A percentile compares a stretch with the other conserved stretches of the same genome.
Conservation (phyloP, 108 stramenopile genomes). For the Conticribra weissflogii region DNA sequence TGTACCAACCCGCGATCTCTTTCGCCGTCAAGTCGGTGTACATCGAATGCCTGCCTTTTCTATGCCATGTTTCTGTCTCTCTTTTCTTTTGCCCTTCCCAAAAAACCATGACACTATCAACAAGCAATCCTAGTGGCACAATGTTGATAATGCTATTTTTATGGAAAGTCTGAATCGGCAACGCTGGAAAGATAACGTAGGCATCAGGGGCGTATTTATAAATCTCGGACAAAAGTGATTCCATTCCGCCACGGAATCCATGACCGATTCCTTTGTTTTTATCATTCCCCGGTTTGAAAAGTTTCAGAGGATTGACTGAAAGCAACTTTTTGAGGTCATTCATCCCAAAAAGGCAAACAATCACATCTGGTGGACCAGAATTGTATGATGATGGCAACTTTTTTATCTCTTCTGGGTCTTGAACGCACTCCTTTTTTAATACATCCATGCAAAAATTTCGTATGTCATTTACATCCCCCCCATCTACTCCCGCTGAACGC, state of each 20-base stretch:
- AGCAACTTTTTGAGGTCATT: slow-evolving; percentile 69
- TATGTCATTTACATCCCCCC: slow-evolving; percentile 59
- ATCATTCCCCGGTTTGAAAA: slow-evolving; percentile 4
- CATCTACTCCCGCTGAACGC: slow-evolving; percentile 79
- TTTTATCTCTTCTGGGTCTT: background rate
- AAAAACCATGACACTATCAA: slow-evolving; percentile 63
- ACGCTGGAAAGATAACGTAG: slow-evolving; percentile 56
- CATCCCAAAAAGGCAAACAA: slow-evolving; percentile 67
- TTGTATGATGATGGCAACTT: background rate
- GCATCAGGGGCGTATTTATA: slow-evolving; percentile 45
- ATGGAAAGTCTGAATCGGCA: slow-evolving; percentile 67
- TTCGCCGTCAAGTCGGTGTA: slow-evolving; percentile 52
- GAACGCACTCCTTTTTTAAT: slow-evolving; percentile 53
- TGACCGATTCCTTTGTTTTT: slow-evolving; percentile 11
- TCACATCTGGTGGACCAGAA: slow-evolving; percentile 54
- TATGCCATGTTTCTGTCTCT: slow-evolving; percentile 39
- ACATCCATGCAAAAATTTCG: slow-evolving; percentile 56
- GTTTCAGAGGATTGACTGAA: slow-evolving; percentile 35
- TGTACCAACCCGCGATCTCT: slow-evolving; percentile 62
- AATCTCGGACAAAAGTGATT: slow-evolving; percentile 52
- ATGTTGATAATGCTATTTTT: slow-evolving; percentile 68
- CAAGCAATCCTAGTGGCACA: slow-evolving; percentile 61
- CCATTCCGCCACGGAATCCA: slow-evolving; percentile 53
- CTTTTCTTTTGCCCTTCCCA: slow-evolving; percentile 72
- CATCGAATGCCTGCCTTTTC: slow-evolving; percentile 31